Evolutionary conservation across 2,329 filamentous ascomycete genomes (phyloP), one percentile per base, ranked within the genome.

Genomic region (Fusarium transvaalense): DNA sequence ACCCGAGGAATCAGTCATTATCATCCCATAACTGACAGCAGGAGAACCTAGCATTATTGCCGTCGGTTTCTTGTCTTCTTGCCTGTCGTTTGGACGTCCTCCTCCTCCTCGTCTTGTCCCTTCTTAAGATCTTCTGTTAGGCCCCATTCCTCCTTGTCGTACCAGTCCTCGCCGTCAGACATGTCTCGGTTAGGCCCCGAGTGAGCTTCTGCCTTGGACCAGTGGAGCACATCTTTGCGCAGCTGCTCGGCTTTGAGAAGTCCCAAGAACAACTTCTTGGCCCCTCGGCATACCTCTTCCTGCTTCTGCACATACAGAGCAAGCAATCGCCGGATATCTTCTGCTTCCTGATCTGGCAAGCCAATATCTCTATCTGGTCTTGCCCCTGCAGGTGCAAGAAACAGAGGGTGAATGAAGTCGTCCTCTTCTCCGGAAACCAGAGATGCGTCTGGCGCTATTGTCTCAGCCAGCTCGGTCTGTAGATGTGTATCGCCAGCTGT

Each of bases 121-220:
- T 96, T 96, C 77, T 92, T 91, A 10, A 95, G 80, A 69, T 92
- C 90, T 64, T 92, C 90, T 10, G 88, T 85, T 48, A 96, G 78
- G 0, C 87, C 88, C 92, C 92, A 95, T 79, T 93, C 91, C 54
- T 93, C 90, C 74, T 87, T 88, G 78, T 97, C 93, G 75, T 94
- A 94, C 91, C 92, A 97, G 76, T 97, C 93, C 81, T 97, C 93
- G 13, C 92, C 92, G 76, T 97, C 93, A 51, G 91, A 94, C 89
- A 96, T 89, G 77, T 94, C 92, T 50, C 89, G 78, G 76, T 89
- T 88, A 19, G 82, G 76, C 3, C 89, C 88, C 53, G 83, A 84
- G 74, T 95, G 92, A 23, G 86, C 92, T 79, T 95, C 92, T 2
- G 92, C 90, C 76, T 93, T 93, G 69, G 89, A 86, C 90, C 91